Evolutionary conservation across 192 early-diverging fungal genomes (phyloP), one percentile per base, ranked within the genome.

Genomic region (Linnemannia elongata): DNA sequence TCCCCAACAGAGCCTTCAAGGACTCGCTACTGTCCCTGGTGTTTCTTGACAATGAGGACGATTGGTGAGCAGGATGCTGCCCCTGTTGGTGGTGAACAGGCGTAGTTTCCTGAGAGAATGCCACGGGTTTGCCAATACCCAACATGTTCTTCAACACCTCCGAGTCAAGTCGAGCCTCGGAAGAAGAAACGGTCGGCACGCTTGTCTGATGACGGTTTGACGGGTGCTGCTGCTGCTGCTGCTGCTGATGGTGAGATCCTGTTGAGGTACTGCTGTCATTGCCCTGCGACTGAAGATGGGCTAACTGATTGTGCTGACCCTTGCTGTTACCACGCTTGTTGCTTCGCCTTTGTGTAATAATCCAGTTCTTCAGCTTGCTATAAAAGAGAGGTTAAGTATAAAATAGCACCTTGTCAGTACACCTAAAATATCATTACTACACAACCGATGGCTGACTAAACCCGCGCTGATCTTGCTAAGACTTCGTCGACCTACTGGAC

Each of bases 401-500:
- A 38, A 17, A 5, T 9, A 60, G 55, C 10, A 24, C 6, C 8
- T 72, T 72, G 35, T 72, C 38, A 47, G 72, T 33, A 18, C 13
- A 15, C 44, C 7, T 5, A 8, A 30, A 49, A 18, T 44, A 24
- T 0, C 24, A 52, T 22, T 54, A 74, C n/a, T 52, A 45, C 57
- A 8, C 22, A n/a, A 60, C n/a, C 30, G 0, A 66, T 33, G 12
- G 3, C 30, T 33, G 15, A 4, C 4, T 2, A 33, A 15, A 27
- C 60, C 33, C 60, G 2, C 1, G 33, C 7, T 9, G 27, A 66
- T 33, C 1, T 33, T 6, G n/a, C 30, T 3, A 33, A 12, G 60
- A 6, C 3, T 3, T 60, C 35, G 27, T 18, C 9, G 71, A 82
- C 76, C 69, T 89, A 91, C 91, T 88, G 92, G 69, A 95, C 89